Conservation (phyloP, 2,329 filamentous ascomycete species). For the Venturia carpophila region DNA sequence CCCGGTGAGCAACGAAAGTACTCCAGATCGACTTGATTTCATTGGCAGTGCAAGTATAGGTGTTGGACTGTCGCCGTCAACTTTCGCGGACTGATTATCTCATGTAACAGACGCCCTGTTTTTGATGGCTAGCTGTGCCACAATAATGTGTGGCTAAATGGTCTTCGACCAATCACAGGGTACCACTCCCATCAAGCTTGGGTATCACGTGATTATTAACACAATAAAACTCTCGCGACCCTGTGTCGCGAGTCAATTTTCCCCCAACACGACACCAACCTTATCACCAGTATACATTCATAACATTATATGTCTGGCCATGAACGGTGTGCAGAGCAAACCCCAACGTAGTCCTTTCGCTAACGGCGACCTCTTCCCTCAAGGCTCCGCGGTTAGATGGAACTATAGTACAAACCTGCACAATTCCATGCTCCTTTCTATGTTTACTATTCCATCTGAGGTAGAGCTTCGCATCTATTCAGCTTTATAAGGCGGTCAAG, state of each 20-base stretch:
- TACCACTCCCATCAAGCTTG: too few species aligned
- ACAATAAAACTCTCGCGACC: background rate
- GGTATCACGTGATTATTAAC: background rate
- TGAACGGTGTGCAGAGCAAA: slow-evolving; percentile 81
- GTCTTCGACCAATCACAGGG: too few species aligned
- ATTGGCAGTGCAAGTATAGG: background rate
- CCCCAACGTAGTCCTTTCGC: slow-evolving; percentile 74
- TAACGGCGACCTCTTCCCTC: slow-evolving; percentile 80
- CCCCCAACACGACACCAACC: slow-evolving; percentile 40
- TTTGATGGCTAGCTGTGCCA: too few species aligned
- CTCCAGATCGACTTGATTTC: slow-evolving; percentile 1
- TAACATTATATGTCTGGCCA: too few species aligned
- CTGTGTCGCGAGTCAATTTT: too few species aligned
- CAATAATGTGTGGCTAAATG: too few species aligned
- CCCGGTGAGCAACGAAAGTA: background rate
- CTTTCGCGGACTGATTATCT: too few species aligned
- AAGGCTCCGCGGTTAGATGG: slow-evolving; percentile 94
- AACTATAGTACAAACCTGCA: too few species aligned
- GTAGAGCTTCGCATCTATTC: background rate
- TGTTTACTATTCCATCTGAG: background rate
- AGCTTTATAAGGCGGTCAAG: background rate
- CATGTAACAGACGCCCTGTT: too few species aligned
- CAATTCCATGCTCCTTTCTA: too few species aligned
- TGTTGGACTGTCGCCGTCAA: background rate
- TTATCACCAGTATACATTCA: slow-evolving; percentile 99